Base-by-base conservation (phyloP, 306 rosid species). In the Sophora flavescens region DNA sequence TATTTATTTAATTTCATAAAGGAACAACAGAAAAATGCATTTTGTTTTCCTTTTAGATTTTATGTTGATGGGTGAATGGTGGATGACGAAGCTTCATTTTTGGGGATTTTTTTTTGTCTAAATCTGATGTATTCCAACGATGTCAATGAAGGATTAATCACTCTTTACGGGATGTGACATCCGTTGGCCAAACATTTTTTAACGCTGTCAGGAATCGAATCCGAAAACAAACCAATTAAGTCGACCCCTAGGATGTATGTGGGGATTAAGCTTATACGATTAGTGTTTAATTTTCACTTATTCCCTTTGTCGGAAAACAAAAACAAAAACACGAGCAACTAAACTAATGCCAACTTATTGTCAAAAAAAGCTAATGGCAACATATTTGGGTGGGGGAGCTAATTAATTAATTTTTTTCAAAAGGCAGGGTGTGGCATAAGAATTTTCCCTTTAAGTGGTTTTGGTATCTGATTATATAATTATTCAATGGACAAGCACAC, bases 401-500 rank as follows among this genome's bases (percentile, higher is more conserved):
- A 77, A 81, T 53, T 60, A 70, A 68, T 70, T 81, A 74, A 51
- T 75, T 84, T 51, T 75, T 84, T 63, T 32, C 33, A 41, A 50
- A 81, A 87, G 79, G 85, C 83, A 72, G 82, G 16, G 84, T 28
- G 59, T 57, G 88, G 86, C 85, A 82, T 82, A 76, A 50, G 85
- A 84, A 87, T 76, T 87, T 82, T 50, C 74, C 4, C 65, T 73
- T 80, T 48, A 13, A 59, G 81, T 71, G 77, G 78, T 30, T 70
- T 70, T 79, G 48, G 39, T 44, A 58, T 15, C 58, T 61, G 35
- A 35, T 70, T 35, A 35, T 51, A 52, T 72, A 28, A 45, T 74
- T 72, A 41, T 44, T 57, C n/a, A 38, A 39, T 56, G 64, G 62
- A n/a, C 44, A 68, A 38, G 6, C 45, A 36, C 5, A 28, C 13